These are phyloP conservation scores for Colletotrichum cuscutae DNA, from an alignment of 2,329 filamentous ascomycete species.

Conservation along the genomic window DNA sequence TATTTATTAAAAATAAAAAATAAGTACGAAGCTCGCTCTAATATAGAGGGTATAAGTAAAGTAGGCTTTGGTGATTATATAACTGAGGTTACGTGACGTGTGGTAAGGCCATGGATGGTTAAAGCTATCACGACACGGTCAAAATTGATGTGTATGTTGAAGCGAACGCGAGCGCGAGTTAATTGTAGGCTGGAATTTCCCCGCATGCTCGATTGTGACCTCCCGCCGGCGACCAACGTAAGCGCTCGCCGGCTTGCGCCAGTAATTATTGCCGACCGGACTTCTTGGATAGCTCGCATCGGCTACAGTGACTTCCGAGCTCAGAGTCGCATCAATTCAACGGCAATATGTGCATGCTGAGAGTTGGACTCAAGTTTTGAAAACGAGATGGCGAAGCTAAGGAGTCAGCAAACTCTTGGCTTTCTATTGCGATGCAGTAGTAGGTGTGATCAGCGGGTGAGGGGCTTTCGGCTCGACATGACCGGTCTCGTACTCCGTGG, in stretches of 20 bases:
- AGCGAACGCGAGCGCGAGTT: background rate
- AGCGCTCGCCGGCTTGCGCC: background rate
- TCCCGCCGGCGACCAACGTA: no score
- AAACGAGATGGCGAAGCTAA: background rate
- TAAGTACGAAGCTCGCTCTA: no score
- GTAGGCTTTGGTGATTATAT: no score
- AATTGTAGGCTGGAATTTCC: no score
- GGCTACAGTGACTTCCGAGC: constrained; percentile 6
- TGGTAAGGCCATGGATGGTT: no score
- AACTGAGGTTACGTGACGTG: no score
- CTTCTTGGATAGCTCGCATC: background rate
- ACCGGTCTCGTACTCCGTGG: background rate
- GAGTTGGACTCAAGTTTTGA: background rate
- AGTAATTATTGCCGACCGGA: constrained; percentile 3
- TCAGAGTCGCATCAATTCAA: background rate
- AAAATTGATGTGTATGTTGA: background rate
- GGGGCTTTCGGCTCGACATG: constrained; percentile 2
- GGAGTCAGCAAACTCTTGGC: constrained; percentile 3
- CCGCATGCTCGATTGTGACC: background rate
- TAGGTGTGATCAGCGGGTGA: constrained; percentile 7
- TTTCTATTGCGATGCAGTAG: background rate
- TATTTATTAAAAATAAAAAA: no score
- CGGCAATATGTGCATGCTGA: background rate
- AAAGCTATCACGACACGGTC: no score
- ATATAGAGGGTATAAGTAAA: no score